phyloP scores from a whole-genome alignment of 495 filamentous ascomycete species.

The Daldinia grandis region DNA sequence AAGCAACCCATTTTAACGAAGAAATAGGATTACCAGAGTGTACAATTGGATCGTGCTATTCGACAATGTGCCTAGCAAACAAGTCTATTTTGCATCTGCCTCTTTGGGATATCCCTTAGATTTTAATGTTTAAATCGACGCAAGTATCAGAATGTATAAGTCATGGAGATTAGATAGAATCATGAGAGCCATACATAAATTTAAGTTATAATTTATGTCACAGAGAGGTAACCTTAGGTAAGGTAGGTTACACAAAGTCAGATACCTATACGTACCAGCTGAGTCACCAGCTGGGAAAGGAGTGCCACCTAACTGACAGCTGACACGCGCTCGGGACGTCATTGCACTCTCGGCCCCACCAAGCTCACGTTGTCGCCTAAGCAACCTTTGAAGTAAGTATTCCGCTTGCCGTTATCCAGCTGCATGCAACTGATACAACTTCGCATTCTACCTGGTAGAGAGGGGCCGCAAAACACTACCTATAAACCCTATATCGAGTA shows the following conservation, averaged over 20 bases:
- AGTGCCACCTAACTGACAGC: neutral
- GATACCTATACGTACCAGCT: too few relatives aligned
- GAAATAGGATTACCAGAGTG: neutral
- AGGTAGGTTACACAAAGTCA: neutral
- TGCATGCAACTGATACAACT: constrained; percentile 1
- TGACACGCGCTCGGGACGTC: neutral
- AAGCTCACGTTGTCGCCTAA: neutral
- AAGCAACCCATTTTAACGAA: neutral
- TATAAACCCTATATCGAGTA: neutral
- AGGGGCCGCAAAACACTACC: neutral
- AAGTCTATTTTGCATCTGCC: neutral
- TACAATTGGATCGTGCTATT: neutral
- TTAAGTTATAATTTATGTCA: too few relatives aligned
- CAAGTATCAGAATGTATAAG: too few relatives aligned
- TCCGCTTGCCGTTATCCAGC: neutral
- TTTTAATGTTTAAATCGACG: neutral
- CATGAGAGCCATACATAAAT: too few relatives aligned
- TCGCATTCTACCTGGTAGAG: too few relatives aligned
- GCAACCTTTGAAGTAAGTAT: constrained; percentile 1
- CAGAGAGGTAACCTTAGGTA: neutral
- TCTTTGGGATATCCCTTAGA: neutral
- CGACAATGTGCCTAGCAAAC: neutral
- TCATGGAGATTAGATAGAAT: too few relatives aligned
- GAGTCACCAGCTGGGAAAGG: neutral
- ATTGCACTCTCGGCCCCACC: neutral